These are phyloP conservation scores for Mycena vitilis DNA, from an alignment of 768 basidiomycete species.

Conservation along the genomic window DNA sequence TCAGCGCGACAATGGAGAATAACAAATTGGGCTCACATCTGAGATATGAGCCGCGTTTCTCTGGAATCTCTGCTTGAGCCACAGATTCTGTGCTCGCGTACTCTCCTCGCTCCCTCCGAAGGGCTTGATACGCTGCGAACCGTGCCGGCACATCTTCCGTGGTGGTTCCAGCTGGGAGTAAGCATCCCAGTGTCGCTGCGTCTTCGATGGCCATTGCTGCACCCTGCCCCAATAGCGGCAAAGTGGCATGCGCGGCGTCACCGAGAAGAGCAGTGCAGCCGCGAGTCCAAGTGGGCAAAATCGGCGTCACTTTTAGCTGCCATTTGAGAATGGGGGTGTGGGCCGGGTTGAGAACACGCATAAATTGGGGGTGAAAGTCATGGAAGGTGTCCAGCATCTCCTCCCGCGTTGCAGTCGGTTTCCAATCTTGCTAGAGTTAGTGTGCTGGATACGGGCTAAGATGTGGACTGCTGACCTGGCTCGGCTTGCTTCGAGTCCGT, in stretches of 20 bases:
- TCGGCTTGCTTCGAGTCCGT: conserved; percentile 17
- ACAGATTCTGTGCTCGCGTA: conserved; percentile 25
- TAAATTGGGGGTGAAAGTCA: conserved; percentile 27
- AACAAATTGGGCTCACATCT: conserved; percentile 12
- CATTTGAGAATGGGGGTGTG: conserved; percentile 16
- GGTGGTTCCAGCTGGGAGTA: conserved; percentile 23
- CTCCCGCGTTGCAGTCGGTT: conserved; percentile 6
- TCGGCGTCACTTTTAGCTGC: conserved; percentile 23
- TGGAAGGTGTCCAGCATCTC: conserved; percentile 10
- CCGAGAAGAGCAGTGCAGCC: conserved; percentile 23
- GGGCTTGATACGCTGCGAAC: conserved; percentile 25
- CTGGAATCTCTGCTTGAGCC: conserved; percentile 15
- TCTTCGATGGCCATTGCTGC: conserved; percentile 44
- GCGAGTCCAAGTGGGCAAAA: conserved; percentile 31
- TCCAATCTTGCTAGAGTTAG: conserved; percentile 13
- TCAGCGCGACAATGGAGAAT: background rate
- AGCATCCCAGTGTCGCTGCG: conserved; percentile 19
- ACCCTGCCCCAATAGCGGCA: conserved; percentile 40
- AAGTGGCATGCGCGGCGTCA: conserved; percentile 40
- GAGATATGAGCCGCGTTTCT: conserved; percentile 17
- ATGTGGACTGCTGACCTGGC: background rate
- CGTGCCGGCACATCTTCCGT: conserved; percentile 20
- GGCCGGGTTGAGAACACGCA: conserved; percentile 26
- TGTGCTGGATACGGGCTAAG: background rate
- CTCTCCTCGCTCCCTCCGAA: conserved; percentile 31